Percentiles rank a stretch among this genome's conserved stretches.
Conservation (phyloP, 2,329 filamentous ascomycete genomes). For the Chaetothyriales sp. region DNA sequence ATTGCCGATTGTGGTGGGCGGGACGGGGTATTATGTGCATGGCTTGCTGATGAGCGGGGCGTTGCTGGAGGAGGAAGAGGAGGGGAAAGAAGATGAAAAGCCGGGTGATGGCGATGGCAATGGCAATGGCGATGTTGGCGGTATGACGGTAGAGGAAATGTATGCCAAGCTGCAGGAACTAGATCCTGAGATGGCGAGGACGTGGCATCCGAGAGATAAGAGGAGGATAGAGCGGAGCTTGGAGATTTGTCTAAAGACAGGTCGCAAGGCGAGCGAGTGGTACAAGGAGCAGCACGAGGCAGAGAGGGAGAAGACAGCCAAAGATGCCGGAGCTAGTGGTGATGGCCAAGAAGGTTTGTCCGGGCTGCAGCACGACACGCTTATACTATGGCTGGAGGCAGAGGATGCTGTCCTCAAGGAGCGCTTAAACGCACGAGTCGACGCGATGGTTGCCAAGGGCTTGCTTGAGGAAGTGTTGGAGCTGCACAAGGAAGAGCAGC, state of each 20-base stretch:
- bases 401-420: conserved; percentile 50
- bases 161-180: conserved; percentile 59
- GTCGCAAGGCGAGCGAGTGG: conserved; percentile 65
- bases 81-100: conserved; percentile 6
- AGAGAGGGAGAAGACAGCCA: background rate
- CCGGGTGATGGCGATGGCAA: conserved; percentile 29
- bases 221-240: conserved; percentile 81
- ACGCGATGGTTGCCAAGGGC: conserved; percentile 62
- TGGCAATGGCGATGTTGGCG: conserved; percentile 8
- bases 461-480: conserved; percentile 45
- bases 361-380: conserved; percentile 38
- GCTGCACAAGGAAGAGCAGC: conserved; percentile 15
- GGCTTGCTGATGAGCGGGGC: conserved; percentile 67
- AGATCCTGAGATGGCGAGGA: conserved; percentile 74
- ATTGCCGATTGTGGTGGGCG: conserved; percentile 79
- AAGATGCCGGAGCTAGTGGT: conserved; percentile 12
- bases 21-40: conserved; percentile 91
- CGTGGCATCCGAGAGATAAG: conserved; percentile 87
- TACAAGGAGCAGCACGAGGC: conserved; percentile 56
- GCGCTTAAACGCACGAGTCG: conserved; percentile 62
- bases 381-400: conserved; percentile 81
- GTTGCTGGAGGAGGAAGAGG: conserved; percentile 33
- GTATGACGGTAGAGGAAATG: conserved; percentile 55
- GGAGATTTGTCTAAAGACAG: conserved; percentile 76
- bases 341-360: conserved; percentile 12